These are phyloP conservation scores for Aurantiochytrium sp. DNA, from an alignment of 108 stramenopile genomes.

Conservation along the genomic window DNA sequence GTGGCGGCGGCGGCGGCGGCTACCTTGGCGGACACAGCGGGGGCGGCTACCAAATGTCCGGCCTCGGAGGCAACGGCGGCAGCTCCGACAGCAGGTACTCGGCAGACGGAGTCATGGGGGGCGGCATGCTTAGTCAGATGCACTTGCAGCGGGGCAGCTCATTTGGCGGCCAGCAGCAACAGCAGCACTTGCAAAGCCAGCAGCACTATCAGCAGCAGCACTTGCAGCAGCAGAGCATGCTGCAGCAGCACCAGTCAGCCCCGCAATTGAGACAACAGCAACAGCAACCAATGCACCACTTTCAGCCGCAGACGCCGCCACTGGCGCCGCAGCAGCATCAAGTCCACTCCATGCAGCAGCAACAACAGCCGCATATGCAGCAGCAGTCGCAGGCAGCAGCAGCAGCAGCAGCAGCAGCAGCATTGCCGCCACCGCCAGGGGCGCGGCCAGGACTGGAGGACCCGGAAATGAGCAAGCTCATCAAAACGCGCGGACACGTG, in stretches of 20 bases:
- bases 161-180: neutral
- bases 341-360: neutral
- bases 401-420: neutral
- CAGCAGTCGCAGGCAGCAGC: neutral
- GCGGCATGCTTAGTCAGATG: neutral
- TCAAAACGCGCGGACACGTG: conserved; percentile 14
- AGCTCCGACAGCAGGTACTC: neutral
- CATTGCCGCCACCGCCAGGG: neutral
- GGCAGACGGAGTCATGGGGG: neutral
- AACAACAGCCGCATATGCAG: neutral
- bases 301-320: neutral
- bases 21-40: neutral
- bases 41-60: neutral
- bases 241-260: neutral
- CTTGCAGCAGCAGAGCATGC: neutral
- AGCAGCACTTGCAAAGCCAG: neutral
- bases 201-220: neutral
- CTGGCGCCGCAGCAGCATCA: neutral
- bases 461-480: neutral
- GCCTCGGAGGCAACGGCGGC: neutral
- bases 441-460: neutral
- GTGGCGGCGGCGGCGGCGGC: neutral
- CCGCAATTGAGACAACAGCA: neutral
- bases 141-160: neutral
- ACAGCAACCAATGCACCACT: neutral